These are phyloP conservation scores for Aspergillus vadensis DNA, from an alignment of 2,329 filamentous ascomycete genomes.

Conservation along the genomic window DNA sequence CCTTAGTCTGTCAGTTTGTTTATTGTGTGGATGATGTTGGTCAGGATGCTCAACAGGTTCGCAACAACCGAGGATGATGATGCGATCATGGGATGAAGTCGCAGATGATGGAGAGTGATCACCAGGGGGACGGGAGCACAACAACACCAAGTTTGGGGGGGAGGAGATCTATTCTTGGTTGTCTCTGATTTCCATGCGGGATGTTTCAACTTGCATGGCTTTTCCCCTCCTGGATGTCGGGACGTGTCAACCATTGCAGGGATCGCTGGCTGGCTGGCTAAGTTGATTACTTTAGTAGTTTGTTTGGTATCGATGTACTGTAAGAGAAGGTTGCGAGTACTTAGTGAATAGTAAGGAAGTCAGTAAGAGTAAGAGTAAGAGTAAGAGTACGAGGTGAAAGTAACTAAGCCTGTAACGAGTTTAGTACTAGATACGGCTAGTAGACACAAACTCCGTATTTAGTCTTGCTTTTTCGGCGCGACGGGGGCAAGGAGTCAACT, in stretches of 20 bases:
- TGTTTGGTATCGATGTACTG: neutral
- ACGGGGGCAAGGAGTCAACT: slow-evolving; percentile 5
- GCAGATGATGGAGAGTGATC: neutral
- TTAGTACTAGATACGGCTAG: too few relatives aligned
- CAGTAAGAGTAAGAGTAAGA: too few relatives aligned
- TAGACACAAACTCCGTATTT: too few relatives aligned
- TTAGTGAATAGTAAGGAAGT: too few relatives aligned
- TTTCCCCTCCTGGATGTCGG: slow-evolving; percentile 5
- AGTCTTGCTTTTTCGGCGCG: neutral
- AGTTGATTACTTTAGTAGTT: neutral
- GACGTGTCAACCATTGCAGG: slow-evolving; percentile 23
- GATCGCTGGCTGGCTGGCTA: slow-evolving; percentile 14
- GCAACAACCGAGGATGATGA: neutral
- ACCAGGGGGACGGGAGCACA: neutral
- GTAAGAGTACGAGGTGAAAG: too few relatives aligned
- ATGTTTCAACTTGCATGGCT: slow-evolving; percentile 11
- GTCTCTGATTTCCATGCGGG: slow-evolving; percentile 7
- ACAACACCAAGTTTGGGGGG: neutral
- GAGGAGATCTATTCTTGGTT: slow-evolving; percentile 6
- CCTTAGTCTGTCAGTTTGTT: too few relatives aligned
- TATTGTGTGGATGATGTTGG: too few relatives aligned
- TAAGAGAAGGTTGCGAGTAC: neutral
- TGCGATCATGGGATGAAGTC: neutral
- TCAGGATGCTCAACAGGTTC: neutral
- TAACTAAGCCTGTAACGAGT: too few relatives aligned